Conservation (phyloP, 495 filamentous ascomycete species). For the Neurospora sp. region DNA sequence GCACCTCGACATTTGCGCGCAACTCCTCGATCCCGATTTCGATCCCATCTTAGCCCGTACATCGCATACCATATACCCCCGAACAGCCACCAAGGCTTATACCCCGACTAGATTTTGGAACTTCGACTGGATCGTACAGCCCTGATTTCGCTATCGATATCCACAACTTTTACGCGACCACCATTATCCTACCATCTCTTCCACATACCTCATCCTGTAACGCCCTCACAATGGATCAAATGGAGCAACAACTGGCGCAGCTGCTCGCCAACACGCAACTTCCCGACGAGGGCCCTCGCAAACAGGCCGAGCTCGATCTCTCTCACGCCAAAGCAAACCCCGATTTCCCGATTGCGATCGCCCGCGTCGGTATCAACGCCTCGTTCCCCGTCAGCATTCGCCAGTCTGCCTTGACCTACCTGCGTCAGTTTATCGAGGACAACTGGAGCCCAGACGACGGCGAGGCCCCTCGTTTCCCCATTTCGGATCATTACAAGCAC, state of each 20-base stretch:
- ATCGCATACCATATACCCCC: not conserved
- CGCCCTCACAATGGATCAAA: constrained; percentile 23
- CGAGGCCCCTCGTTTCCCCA: constrained; percentile 59
- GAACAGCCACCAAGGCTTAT: not conserved
- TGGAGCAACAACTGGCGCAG: constrained; percentile 78
- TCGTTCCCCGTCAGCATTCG: constrained; percentile 61
- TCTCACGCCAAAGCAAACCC: constrained; percentile 49
- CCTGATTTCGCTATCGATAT: not conserved
- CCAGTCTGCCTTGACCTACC: constrained; percentile 69
- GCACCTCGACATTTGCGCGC: not conserved
- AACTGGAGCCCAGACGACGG: constrained; percentile 55
- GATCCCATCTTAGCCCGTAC: not conserved
- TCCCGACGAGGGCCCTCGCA: constrained; percentile 55
- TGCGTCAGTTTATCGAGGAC: constrained; percentile 70
- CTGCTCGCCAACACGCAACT: constrained; percentile 74
- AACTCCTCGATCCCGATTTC: not conserved
- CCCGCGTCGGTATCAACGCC: constrained; percentile 65
- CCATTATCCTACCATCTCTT: not conserved
- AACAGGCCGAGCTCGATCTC: constrained; percentile 70
- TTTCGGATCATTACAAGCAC: constrained; percentile 58
- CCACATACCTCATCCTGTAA: not conserved
- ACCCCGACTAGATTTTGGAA: not conserved
- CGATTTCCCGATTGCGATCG: constrained; percentile 67
- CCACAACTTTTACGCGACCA: not conserved
- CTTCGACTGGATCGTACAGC: not conserved